A percentile compares a stretch with the other conserved stretches of the same genome.
These are phyloP conservation scores for Penicillium polonicum DNA, from an alignment of 2,329 filamentous ascomycete genomes.

Conservation along the genomic window DNA sequence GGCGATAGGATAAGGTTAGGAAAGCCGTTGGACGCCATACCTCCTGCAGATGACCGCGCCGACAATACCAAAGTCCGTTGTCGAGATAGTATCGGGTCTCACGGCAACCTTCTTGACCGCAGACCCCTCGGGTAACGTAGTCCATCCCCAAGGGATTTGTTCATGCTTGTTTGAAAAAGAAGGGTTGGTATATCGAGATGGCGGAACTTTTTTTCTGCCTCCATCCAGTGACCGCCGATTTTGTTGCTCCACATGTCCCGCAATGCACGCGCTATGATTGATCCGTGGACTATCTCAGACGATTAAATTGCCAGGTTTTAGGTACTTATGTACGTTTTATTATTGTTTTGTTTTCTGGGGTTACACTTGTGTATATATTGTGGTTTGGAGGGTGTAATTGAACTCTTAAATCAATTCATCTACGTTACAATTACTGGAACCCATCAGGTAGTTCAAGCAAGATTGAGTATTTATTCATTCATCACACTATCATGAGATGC, in stretches of 20 bases:
- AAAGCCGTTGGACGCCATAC: slow-evolving; percentile 44
- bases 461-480: slow-evolving; percentile 33
- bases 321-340: neutral
- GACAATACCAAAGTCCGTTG: slow-evolving; percentile 75
- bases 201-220: slow-evolving; percentile 25
- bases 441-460: slow-evolving; percentile 6
- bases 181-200: slow-evolving; percentile 2
- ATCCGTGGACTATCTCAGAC: neutral
- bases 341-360: neutral
- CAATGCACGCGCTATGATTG: slow-evolving; percentile 3
- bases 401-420: neutral
- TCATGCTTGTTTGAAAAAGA: slow-evolving; percentile 30
- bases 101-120: slow-evolving; percentile 65
- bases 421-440: neutral
- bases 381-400: neutral
- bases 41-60: slow-evolving; percentile 76
- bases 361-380: neutral
- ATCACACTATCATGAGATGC: slow-evolving; percentile 41
- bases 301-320: neutral
- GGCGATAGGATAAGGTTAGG: slow-evolving; percentile 6
- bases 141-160: slow-evolving; percentile 37
- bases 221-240: slow-evolving; percentile 21
- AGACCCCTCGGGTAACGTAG: slow-evolving; percentile 49
- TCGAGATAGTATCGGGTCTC: slow-evolving; percentile 70
- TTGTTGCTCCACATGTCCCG: slow-evolving; percentile 7